Base-by-base conservation (phyloP, 352 stramenopile genomes). In the Pythium dissimile region DNA sequence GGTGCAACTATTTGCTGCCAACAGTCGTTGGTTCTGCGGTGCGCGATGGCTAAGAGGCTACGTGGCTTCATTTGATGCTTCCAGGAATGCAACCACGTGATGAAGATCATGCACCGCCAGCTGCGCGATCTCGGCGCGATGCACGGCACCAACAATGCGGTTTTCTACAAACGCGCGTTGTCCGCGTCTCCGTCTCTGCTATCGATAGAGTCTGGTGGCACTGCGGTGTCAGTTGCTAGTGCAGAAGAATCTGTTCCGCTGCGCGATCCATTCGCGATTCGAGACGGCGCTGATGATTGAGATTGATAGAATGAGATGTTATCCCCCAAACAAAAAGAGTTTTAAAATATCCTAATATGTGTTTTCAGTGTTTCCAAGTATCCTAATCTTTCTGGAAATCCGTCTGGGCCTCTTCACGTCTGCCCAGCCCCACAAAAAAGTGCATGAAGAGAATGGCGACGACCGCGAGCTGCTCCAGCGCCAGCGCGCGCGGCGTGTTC, bases 401-500 rank as follows among this genome's bases (percentile, higher is more conserved):
- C 34, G 16, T 16, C 8, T 41, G 5, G 16, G 20, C 4, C 34
- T 41, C 34, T 16, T 41, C 34, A 3, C 13, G 12, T 20, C 7
- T 20, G 6, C 12, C 34, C 18, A 13, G 31, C 9, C 23, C 15
- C 15, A 16, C 37, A 21, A 5, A 12, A 23, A 13, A 39, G 34
- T 57, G 11, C 21, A 57, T 47, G 49, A 26, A 34, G 49, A 57
- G 32, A 47, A 57, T 57, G 49, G 49, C 49, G 51, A 59, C 38
- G 8, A 35, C 44, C n/a, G n/a, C n/a, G 28, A 28, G 16, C 39
- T 8, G 9, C 37, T 10, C 5, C 37, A 9, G 41, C 32, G 31
- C 24, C 43, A 8, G 23, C 34, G 37, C 50, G 45, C 93, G 97
- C 46, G 97, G 97, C 27, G 90, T 96, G 23, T 99, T 99, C 62